Evolutionary conservation across 768 basidiomycete genomes (phyloP).

Genomic region (Termitomyces sp.): DNA sequence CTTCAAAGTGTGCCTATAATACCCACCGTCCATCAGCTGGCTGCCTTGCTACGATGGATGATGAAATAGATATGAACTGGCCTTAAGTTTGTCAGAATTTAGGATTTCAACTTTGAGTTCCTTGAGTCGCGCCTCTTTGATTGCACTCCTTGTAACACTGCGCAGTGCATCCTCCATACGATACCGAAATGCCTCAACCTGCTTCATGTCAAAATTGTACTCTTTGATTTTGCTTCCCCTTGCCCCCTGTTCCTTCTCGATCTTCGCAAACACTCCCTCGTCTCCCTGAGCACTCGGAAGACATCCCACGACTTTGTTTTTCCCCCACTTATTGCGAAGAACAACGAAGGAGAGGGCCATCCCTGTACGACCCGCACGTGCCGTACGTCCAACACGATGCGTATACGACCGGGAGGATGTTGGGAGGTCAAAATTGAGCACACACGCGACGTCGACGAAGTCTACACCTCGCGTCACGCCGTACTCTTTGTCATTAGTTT

Average conservation of each 20-base stretch:
- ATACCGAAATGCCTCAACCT: conserved; percentile 96
- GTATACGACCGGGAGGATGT: conserved; percentile 82
- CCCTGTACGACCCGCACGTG: conserved; percentile 90
- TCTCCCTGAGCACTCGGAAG: conserved; percentile 69
- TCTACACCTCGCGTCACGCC: conserved; percentile 95
- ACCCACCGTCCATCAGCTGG: neutral
- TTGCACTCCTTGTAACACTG: conserved; percentile 77
- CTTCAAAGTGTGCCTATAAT: conserved; percentile 90
- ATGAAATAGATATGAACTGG: conserved; percentile 28
- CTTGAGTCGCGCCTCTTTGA: conserved; percentile 89
- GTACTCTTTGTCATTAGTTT: conserved; percentile 67
- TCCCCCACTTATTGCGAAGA: conserved; percentile 59
- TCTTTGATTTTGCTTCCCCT: conserved; percentile 66
- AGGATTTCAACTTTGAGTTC: conserved; percentile 91
- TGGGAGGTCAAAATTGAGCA: conserved; percentile 98
- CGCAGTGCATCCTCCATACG: conserved; percentile 95
- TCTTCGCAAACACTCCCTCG: conserved; percentile 69
- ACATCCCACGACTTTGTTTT: conserved; percentile 66
- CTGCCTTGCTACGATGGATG: neutral
- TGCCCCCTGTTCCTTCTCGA: conserved; percentile 69
- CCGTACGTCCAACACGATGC: conserved; percentile 94
- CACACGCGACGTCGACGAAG: conserved; percentile 94
- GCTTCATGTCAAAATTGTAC: conserved; percentile 91
- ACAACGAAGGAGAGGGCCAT: conserved; percentile 90
- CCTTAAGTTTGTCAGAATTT: conserved; percentile 96